phyloP scores from a whole-genome alignment of 345 rosid genomes.

The Gossypium ekmanianum region DNA sequence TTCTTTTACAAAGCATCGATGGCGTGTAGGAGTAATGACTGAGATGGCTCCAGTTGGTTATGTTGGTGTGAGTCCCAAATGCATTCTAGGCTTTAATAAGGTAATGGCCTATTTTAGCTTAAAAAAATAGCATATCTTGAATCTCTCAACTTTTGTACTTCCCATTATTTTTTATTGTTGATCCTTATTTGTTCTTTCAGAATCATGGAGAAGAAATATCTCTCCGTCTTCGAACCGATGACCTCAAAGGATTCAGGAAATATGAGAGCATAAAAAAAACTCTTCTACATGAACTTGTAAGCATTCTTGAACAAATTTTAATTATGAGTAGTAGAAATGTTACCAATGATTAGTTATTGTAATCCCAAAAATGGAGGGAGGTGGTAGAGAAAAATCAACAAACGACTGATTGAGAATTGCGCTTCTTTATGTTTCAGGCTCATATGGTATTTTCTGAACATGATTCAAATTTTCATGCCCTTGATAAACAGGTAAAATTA shows the following conservation, averaged over 20 bases:
- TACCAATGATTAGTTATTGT: not conserved
- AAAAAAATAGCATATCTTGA: not conserved
- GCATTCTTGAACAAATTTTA: constrained; percentile 14
- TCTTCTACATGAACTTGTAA: constrained; percentile 91
- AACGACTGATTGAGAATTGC: not conserved
- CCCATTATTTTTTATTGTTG: not conserved
- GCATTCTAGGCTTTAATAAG: constrained; percentile 87
- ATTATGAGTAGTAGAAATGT: not conserved
- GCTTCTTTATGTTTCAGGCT: constrained; percentile 52
- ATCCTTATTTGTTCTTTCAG: constrained; percentile 36
- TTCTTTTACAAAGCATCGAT: constrained; percentile 51
- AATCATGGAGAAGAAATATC: constrained; percentile 97
- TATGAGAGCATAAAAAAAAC: constrained; percentile 87
- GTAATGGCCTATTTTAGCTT: constrained; percentile 32
- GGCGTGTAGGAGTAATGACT: constrained; percentile 88
- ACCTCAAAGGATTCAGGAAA: constrained; percentile 94
- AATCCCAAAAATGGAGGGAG: not conserved
- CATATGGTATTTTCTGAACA: constrained; percentile 94
- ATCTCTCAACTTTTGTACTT: not conserved
- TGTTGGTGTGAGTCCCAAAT: constrained; percentile 86
- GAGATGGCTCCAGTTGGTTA: constrained; percentile 98
- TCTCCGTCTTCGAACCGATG: constrained; percentile 93
- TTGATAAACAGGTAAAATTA: constrained; percentile 70
- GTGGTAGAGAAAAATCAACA: not conserved
- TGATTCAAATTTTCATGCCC: constrained; percentile 75